Base-by-base conservation (phyloP, 2,329 filamentous ascomycete species). In the Venturia carpophila region DNA sequence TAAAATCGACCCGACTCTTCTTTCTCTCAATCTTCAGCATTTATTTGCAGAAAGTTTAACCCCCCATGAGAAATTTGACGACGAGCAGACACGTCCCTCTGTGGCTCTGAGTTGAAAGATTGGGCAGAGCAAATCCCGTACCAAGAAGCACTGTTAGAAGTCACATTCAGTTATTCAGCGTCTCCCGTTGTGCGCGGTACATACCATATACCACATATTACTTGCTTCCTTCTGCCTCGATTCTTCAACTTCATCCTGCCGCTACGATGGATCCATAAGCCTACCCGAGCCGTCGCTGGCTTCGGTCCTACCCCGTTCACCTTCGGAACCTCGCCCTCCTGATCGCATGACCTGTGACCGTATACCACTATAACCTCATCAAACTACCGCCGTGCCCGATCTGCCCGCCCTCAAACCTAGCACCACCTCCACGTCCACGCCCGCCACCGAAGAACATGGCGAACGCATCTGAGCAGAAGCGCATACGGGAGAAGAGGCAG, bases 1-100 rank as follows among this genome's bases (percentile, higher is more conserved):
- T 6, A 34, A 34, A 34, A 34, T 6, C 30, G 30, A 34, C 30
- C 30, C 30, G 30, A 41, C 3, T 15, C 39, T 15, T 10, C 39
- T 41, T 10, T 2, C 17, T 37, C 37, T 13, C 27, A 9, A 15
- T 58, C 52, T 58, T 10, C 52, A 39, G 52, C 52, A 58, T 34
- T 58, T 37, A 34, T n/a, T 56, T 58, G 52, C 52, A 58, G 52
- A 58, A 58, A 58, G 52, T 58, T 58, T 37, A 58, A 41, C 52
- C 52, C 52, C 52, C 52, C 52, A 58, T 58, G 52, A 62, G 39
- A 62, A 63, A 63, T 63, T 63, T 63, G 61, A 63, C 61, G 41
- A 47, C 27, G 61, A 63, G 61, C 41, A 63, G 41, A 17, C 61
- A 21, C 19, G 13, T 63, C 27, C 61, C 27, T 63, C 61, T 34